Evolutionary conservation across 345 rosid genomes (phyloP).

Genomic region (Eutrema yunnanense): DNA sequence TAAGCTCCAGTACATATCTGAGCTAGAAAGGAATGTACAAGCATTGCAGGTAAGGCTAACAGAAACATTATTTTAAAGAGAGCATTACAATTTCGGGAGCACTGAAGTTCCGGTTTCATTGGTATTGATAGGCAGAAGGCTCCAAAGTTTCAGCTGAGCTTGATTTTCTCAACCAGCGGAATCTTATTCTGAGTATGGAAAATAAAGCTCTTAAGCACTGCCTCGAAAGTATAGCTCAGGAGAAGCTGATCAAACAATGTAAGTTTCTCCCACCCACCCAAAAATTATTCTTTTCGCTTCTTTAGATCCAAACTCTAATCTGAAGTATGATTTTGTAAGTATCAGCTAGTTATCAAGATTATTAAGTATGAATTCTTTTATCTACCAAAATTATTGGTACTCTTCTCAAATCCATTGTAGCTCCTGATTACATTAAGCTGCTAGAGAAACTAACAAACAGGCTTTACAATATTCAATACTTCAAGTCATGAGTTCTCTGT

Average conservation of each 20-base stretch:
- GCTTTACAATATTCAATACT: not conserved
- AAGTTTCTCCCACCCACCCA: conserved; percentile 30
- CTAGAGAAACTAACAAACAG: not conserved
- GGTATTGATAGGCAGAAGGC: conserved; percentile 60
- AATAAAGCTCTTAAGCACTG: conserved; percentile 84
- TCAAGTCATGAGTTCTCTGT: conserved; percentile 16
- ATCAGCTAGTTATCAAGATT: not conserved
- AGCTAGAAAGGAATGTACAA: conserved; percentile 95
- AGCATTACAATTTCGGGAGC: not conserved
- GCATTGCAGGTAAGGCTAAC: conserved; percentile 65
- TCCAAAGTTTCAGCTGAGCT: conserved; percentile 83
- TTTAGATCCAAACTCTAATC: not conserved
- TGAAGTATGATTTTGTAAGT: not conserved
- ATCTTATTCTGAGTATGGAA: conserved; percentile 81
- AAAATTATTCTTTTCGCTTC: not conserved
- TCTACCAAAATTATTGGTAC: not conserved
- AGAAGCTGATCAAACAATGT: conserved; percentile 77
- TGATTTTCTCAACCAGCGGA: conserved; percentile 76
- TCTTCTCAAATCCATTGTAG: not conserved
- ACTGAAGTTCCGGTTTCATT: not conserved
- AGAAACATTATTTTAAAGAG: not conserved
- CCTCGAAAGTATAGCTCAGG: conserved; percentile 70
- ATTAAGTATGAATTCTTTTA: no score
- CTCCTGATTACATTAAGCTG: not conserved
- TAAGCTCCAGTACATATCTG: conserved; percentile 98